Evolutionary conservation across 1,284 basidiomycete species (phyloP).

Genomic region (Takashimella tepidaria): DNA sequence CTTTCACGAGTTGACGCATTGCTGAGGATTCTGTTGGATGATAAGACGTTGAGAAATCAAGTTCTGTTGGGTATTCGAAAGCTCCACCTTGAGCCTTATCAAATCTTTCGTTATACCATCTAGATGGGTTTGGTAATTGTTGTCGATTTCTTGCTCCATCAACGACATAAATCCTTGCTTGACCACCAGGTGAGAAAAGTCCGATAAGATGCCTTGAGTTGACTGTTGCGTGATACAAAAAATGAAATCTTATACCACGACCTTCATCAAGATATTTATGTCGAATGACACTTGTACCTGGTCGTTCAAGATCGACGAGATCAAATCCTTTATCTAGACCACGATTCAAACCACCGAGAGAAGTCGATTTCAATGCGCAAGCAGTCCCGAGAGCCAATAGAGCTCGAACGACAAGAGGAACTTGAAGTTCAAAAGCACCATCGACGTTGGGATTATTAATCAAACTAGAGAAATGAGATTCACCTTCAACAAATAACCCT

Average conservation of each 20-base stretch:
- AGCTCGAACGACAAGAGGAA: constrained; percentile 79
- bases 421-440: constrained; percentile 89
- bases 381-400: constrained; percentile 79
- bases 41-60: constrained; percentile 67
- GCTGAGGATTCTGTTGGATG: constrained; percentile 75
- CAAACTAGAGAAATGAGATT: constrained; percentile 85
- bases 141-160: constrained; percentile 83
- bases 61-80: constrained; percentile 65
- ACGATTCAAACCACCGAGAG: constrained; percentile 67
- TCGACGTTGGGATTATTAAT: constrained; percentile 94
- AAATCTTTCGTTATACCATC: constrained; percentile 61
- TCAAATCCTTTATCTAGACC: constrained; percentile 82
- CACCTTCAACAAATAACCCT: constrained; percentile 73
- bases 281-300: constrained; percentile 57
- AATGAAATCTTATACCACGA: constrained; percentile 69
- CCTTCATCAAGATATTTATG: constrained; percentile 74
- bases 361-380: constrained; percentile 64
- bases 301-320: constrained; percentile 71
- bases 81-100: constrained; percentile 51
- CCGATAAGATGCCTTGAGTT: constrained; percentile 84
- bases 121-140: constrained; percentile 68
- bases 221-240: constrained; percentile 83
- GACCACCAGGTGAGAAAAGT: constrained; percentile 70
- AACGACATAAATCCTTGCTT: constrained; percentile 78
- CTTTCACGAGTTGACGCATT: constrained; percentile 81